Percentiles rank a stretch among this genome's conserved stretches.
Conservation (phyloP, 129 eudicot genomes). For the Flaveria robusta region DNA sequence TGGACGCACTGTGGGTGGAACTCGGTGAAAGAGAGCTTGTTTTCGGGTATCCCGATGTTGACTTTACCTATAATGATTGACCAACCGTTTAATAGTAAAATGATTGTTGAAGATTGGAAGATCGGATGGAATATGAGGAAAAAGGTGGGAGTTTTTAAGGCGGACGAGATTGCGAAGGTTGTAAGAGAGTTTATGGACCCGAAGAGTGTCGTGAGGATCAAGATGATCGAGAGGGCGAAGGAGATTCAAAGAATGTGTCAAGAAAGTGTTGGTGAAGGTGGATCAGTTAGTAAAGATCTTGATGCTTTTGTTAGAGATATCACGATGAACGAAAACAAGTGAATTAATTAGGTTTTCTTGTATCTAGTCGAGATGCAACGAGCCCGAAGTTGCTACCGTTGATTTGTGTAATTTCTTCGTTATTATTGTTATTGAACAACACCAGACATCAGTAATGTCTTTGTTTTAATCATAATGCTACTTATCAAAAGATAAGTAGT, state of each 20-base stretch:
- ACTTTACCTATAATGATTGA: slow-evolving; percentile 48
- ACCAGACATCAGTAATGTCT: too few species aligned
- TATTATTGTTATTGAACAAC: neutral
- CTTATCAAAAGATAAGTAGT: too few species aligned
- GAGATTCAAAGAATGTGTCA: slow-evolving; percentile 29
- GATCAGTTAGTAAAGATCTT: slow-evolving; percentile 31
- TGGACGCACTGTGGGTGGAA: slow-evolving; percentile 74
- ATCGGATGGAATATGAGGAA: slow-evolving; percentile 37
- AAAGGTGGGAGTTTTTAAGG: slow-evolving; percentile 5
- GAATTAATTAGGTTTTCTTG: neutral
- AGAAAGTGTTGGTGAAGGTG: slow-evolving; percentile 28
- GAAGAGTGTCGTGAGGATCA: slow-evolving; percentile 35
- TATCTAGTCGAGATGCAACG: neutral
- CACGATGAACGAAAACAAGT: neutral
- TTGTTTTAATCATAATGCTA: too few species aligned
- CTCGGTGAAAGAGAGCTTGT: slow-evolving; percentile 49
- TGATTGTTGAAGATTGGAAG: slow-evolving; percentile 55
- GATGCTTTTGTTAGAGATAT: slow-evolving; percentile 33
- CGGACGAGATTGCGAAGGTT: slow-evolving; percentile 36
- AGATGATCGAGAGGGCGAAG: slow-evolving; percentile 37
- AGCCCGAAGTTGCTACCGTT: neutral
- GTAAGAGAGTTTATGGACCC: slow-evolving; percentile 48
- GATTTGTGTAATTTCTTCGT: neutral
- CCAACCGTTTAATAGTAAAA: slow-evolving; percentile 45
- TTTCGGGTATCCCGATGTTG: slow-evolving; percentile 53